These are phyloP conservation scores for Otatea glauca DNA, from an alignment of 176 grass and related monocot species.

Conservation along the genomic window DNA sequence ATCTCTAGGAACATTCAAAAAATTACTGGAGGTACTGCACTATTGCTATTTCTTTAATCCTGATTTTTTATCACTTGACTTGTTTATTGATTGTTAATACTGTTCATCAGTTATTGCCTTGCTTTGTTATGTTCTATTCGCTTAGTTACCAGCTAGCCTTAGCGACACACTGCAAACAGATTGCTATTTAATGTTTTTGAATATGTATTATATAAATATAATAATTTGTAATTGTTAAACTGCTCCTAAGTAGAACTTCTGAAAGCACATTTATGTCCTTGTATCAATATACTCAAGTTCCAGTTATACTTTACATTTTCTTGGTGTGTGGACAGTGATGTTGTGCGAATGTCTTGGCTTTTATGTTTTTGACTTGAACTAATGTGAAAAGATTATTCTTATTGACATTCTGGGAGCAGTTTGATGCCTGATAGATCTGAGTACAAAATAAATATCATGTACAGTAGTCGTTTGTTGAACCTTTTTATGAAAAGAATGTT, in stretches of 20 bases:
- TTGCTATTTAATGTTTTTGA: too few species aligned
- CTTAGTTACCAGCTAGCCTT: constrained; percentile 17
- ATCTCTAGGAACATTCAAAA: constrained; percentile 75
- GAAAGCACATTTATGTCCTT: constrained; percentile 18
- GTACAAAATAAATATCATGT: constrained; percentile 20
- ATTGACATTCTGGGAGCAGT: constrained; percentile 31
- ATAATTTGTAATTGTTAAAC: not conserved
- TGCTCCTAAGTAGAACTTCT: constrained; percentile 9
- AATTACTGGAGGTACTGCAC: constrained; percentile 68
- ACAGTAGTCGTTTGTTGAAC: not conserved
- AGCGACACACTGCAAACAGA: too few species aligned
- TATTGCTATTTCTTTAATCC: constrained; percentile 34
- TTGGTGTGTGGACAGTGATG: not conserved
- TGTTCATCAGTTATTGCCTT: constrained; percentile 6
- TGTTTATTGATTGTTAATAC: constrained; percentile 14
- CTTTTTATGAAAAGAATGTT: not conserved
- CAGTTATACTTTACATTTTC: constrained; percentile 20
- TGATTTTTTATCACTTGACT: constrained; percentile 26
- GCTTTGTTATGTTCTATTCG: constrained; percentile 3
- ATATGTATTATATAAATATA: too few species aligned
- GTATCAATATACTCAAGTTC: constrained; percentile 17
- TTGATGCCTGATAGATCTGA: constrained; percentile 22
- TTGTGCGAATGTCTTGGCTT: constrained; percentile 12
- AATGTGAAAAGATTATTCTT: not conserved
- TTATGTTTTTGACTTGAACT: constrained; percentile 24